Percentiles rank a stretch among this genome's conserved stretches.
Conservation (phyloP, 2,329 filamentous ascomycete genomes). For the Sclerotinia minor region DNA sequence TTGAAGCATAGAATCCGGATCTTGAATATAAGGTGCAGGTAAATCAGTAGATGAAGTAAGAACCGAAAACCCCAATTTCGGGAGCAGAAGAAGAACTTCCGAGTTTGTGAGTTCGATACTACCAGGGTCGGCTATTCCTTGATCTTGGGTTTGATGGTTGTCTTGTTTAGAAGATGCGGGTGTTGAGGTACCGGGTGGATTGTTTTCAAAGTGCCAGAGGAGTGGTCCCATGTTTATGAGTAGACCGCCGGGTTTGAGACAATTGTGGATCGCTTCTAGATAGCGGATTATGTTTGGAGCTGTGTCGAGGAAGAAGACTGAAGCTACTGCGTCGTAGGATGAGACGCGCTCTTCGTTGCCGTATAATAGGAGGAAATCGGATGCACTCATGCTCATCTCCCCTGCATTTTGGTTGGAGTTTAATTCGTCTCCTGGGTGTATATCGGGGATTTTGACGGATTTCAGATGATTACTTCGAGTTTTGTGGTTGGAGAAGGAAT, state of each 20-base stretch:
- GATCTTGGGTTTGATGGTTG: constrained; percentile 40
- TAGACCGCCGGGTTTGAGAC: constrained; percentile 73
- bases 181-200: constrained; percentile 54
- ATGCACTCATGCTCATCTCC: constrained; percentile 87
- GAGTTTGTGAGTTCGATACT: constrained; percentile 88
- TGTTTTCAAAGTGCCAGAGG: constrained; percentile 92
- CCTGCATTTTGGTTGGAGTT: constrained; percentile 47
- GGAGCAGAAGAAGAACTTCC: constrained; percentile 76
- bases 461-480: constrained; percentile 73
- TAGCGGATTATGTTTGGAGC: constrained; percentile 92
- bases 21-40: constrained; percentile 84
- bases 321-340: constrained; percentile 77
- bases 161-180: constrained; percentile 44
- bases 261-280: constrained; percentile 77
- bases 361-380: constrained; percentile 91
- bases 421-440: constrained; percentile 66
- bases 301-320: constrained; percentile 96
- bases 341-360: constrained; percentile 59
- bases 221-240: constrained; percentile 90
- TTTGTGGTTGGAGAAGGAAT: constrained; percentile 83
- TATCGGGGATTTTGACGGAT: constrained; percentile 74
- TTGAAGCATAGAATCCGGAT: constrained; percentile 80
- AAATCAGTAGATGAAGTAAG: constrained; percentile 60
- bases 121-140: constrained; percentile 83
- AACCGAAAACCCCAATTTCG: constrained; percentile 74